These are phyloP conservation scores for Debaryomycetaceae sp. DNA, from an alignment of 1,139 yeast genomes.

Conservation along the genomic window DNA sequence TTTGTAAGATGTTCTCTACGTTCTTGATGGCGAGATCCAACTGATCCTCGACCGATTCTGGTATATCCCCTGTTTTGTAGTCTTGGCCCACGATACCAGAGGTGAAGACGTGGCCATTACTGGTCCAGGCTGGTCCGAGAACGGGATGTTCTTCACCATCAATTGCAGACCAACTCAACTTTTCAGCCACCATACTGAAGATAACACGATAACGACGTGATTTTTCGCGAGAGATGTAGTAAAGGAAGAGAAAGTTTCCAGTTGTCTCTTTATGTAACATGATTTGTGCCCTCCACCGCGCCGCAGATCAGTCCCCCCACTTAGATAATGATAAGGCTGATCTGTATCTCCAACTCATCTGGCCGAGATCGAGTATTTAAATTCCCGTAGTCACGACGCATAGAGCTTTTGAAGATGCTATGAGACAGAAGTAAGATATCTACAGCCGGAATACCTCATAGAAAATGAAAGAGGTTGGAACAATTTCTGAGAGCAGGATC, in stretches of 20 bases:
- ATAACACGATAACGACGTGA: not conserved
- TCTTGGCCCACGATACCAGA: slow-evolving; percentile 36
- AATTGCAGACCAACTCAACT: slow-evolving; percentile 38
- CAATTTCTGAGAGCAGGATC: not conserved
- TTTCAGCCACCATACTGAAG: slow-evolving; percentile 20
- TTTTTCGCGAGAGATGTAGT: not conserved
- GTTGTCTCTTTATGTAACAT: not conserved
- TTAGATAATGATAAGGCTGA: not conserved
- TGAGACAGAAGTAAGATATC: not conserved
- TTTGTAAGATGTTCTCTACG: slow-evolving; percentile 41
- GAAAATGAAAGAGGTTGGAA: not conserved
- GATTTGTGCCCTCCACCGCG: not conserved
- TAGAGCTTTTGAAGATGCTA: not conserved
- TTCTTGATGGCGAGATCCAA: slow-evolving; percentile 44
- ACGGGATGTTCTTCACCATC: slow-evolving; percentile 32
- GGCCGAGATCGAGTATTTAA: not conserved
- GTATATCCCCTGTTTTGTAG: slow-evolving; percentile 31
- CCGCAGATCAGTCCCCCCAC: not conserved
- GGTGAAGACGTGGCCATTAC: slow-evolving; percentile 51
- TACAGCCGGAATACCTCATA: no score
- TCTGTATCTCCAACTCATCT: not conserved
- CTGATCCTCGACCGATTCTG: slow-evolving; percentile 41
- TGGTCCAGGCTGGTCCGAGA: slow-evolving; percentile 46
- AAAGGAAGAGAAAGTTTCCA: not conserved
- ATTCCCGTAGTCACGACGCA: not conserved